These are phyloP conservation scores for Plasmopara halstedii DNA, from an alignment of 352 stramenopile species.

Conservation along the genomic window DNA sequence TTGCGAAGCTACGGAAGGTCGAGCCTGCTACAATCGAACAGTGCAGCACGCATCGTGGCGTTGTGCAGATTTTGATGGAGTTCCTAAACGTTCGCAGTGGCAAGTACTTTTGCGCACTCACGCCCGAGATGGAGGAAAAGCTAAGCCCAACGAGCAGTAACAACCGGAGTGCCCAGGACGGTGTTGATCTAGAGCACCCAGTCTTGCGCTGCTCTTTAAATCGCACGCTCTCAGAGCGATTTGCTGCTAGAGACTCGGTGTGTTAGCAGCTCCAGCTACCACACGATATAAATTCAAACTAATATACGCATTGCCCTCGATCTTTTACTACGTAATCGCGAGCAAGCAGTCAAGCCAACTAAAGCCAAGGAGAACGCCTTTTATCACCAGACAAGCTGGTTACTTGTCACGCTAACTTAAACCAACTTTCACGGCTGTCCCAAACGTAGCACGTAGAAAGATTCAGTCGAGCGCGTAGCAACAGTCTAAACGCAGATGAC, in stretches of 20 bases:
- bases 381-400: too few species aligned
- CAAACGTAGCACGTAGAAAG: slow-evolving; percentile 22
- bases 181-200: slow-evolving; percentile 54
- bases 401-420: too few species aligned
- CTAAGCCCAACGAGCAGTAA: slow-evolving; percentile 13
- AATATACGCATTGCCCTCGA: slow-evolving; percentile 5
- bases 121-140: slow-evolving; percentile 25
- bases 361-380: not conserved
- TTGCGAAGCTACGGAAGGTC: slow-evolving; percentile 50
- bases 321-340: slow-evolving; percentile 18
- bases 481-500: too few species aligned
- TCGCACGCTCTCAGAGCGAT: slow-evolving; percentile 67
- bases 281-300: not conserved
- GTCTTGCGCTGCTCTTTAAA: slow-evolving; percentile 69
- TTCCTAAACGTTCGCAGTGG: slow-evolving; percentile 72
- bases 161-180: slow-evolving; percentile 14
- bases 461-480: slow-evolving; percentile 1
- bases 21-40: slow-evolving; percentile 32
- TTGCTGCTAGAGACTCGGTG: slow-evolving; percentile 68
- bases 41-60: slow-evolving; percentile 59
- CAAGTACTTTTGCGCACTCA: slow-evolving; percentile 64
- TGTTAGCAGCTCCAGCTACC: slow-evolving; percentile 40
- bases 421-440: not conserved
- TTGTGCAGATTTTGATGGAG: slow-evolving; percentile 80
- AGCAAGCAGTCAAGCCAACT: slow-evolving; percentile 3